Evolutionary conservation across 345 rosid species (phyloP), one percentile per base, ranked within the genome.

Genomic region (Boechera stricta): DNA sequence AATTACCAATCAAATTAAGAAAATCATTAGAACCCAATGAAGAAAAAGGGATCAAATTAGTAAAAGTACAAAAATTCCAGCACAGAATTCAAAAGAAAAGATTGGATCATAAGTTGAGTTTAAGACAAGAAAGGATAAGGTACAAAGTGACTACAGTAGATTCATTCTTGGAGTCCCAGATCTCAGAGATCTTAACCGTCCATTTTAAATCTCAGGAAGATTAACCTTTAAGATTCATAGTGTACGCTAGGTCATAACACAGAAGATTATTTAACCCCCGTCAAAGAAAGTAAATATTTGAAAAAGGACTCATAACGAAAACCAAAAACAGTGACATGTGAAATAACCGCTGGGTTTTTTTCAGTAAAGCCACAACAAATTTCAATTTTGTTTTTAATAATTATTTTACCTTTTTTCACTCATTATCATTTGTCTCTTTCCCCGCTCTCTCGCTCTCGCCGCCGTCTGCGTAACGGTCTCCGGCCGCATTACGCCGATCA

Each of bases 401-500:
- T 32, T 47, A 75, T 7, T 65, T 47, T 36, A 57, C 42, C 47
- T 57, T 74, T 9, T 8, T 6, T 5, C n/a, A 10, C 15, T 62
- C 61, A 58, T 74, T 28, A 41, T 13, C 36, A 10, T 79, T 69
- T 60, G 78, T 74, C 71, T 74, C 79, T 61, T 69, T 73, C 78
- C 72, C 44, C 78, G 79, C 64, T 75, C 80, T 64, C 84, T 61
- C 62, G 38, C 80, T 77, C 83, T 82, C 86, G 86, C 75, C 82
- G 64, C 80, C 72, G 79, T 49, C 84, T 85, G 76, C 84, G 86
- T 80, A 79, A 79, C 82, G 82, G 82, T 79, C 69, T 33, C 67
- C 72, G 67, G 62, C 62, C 74, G 52, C 79, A 76, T 67, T 70
- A 56, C 81, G 80, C 82, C 80, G 78, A 74, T 66, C 74, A 75